Evolutionary conservation across 768 basidiomycete species (phyloP), one percentile per base, ranked within the genome.

Genomic region (Suillus subalutaceus): DNA sequence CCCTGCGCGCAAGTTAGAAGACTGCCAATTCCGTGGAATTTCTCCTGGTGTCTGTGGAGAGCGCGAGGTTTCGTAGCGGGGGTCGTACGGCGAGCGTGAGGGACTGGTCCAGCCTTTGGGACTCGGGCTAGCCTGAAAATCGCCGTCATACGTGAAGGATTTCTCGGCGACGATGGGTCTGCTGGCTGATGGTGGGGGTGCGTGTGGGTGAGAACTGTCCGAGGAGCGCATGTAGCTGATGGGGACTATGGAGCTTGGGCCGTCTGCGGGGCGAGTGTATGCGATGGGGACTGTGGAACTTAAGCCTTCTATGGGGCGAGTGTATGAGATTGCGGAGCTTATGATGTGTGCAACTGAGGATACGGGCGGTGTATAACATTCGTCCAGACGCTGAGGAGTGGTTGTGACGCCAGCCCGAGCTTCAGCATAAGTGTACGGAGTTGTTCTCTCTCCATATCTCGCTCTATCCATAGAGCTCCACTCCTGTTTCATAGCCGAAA

Each of bases 41-140:
- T 77, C 77, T 23, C 77, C 76, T 10, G 77, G 68, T 2, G 73
- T 70, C 46, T 76, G 77, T 1, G 76, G 71, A 12, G 76, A 77
- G 15, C 76, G 77, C 7, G 26, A 26, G 26, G 26, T 26, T 26
- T 26, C 26, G 26, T 26, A 26, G 26, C 26, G 26, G 26, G 26
- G 1, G 26, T 26, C 26, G 26, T 26, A 26, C 26, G 26, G 26
- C 26, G 26, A 26, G 26, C 26, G 26, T 26, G 72, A 70, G 44
- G 35, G 44, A 6, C 66, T 8, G 2, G 50, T 69, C 77, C 71
- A 76, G 30, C 65, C 69, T 26, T 64, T 65, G 7, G 75, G 35
- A 46, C 72, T 52, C 6, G 74, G 70, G 16, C 68, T 72, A 13
- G 72, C 67, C 37, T 72, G 72, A 20, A 71, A 72, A 5, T 63